Conservation (phyloP, 306 rosid genomes). For the Fagus crenata region DNA sequence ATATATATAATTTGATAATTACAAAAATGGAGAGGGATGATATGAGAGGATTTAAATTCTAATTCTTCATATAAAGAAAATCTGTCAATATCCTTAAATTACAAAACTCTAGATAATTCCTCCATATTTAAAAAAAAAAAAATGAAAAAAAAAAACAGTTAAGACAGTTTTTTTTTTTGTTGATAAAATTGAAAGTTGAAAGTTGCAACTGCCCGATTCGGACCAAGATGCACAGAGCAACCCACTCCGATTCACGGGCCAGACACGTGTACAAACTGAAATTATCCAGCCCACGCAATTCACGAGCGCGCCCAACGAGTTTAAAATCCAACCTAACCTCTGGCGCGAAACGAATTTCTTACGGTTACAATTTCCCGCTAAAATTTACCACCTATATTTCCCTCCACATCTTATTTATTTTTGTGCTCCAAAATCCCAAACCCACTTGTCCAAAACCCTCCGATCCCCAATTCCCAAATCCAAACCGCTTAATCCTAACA, state of each 20-base stretch:
- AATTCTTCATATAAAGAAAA: too few species aligned
- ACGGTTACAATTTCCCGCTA: constrained; percentile 33
- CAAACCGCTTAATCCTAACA: background rate
- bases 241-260: background rate
- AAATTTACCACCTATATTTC: background rate
- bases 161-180: too few species aligned
- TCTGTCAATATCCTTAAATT: too few species aligned
- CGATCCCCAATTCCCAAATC: background rate
- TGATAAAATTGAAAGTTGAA: too few species aligned
- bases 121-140: too few species aligned
- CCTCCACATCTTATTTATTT: background rate
- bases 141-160: too few species aligned
- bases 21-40: too few species aligned
- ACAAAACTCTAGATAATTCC: too few species aligned
- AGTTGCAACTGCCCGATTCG: too few species aligned
- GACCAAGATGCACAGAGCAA: too few species aligned
- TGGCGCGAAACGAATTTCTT: constrained; percentile 26
- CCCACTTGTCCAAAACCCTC: background rate
- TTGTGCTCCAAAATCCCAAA: background rate
- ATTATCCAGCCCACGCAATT: background rate
- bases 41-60: too few species aligned
- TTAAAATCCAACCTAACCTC: background rate
- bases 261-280: background rate
- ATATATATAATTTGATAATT: too few species aligned
- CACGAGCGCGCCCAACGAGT: background rate